Conservation (phyloP, 306 rosid genomes). For the Prunus dulcis region DNA sequence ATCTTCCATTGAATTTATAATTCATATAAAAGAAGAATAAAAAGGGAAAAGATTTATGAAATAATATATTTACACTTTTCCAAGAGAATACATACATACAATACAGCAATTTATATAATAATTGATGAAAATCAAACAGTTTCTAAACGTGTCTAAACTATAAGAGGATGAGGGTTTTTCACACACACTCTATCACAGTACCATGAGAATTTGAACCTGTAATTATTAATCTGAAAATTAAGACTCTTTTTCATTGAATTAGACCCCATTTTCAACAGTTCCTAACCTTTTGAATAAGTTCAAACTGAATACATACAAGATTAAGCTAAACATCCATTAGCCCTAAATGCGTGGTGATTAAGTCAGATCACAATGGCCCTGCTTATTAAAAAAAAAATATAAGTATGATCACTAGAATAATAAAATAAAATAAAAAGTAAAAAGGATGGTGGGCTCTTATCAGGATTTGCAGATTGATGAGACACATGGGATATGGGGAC, state of each 20-base stretch:
- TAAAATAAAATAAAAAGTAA: background rate
- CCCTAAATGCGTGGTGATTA: slow-evolving; percentile 21
- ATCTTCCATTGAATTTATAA: too few species aligned
- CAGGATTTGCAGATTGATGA: slow-evolving; percentile 32
- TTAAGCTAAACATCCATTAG: slow-evolving; percentile 24
- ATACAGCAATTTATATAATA: too few species aligned
- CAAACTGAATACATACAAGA: slow-evolving; percentile 26
- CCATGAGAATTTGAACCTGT: fast-evolving
- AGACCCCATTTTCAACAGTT: background rate
- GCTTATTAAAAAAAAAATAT: background rate
- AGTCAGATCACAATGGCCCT: slow-evolving; percentile 16
- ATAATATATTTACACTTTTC: too few species aligned
- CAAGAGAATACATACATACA: too few species aligned
- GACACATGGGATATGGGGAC: slow-evolving; percentile 18
- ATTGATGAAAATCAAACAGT: too few species aligned
- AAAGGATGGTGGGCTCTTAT: slow-evolving; percentile 26
- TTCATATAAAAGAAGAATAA: too few species aligned
- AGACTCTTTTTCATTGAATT: too few species aligned
- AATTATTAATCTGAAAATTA: fast-evolving
- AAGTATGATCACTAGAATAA: too few species aligned
- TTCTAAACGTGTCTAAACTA: too few species aligned
- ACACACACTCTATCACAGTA: too few species aligned
- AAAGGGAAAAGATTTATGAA: too few species aligned
- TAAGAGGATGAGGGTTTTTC: fast-evolving
- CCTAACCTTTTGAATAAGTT: slow-evolving; percentile 1